These are phyloP conservation scores for Phytopythium vexans DNA, from an alignment of 352 stramenopile species.

Conservation along the genomic window DNA sequence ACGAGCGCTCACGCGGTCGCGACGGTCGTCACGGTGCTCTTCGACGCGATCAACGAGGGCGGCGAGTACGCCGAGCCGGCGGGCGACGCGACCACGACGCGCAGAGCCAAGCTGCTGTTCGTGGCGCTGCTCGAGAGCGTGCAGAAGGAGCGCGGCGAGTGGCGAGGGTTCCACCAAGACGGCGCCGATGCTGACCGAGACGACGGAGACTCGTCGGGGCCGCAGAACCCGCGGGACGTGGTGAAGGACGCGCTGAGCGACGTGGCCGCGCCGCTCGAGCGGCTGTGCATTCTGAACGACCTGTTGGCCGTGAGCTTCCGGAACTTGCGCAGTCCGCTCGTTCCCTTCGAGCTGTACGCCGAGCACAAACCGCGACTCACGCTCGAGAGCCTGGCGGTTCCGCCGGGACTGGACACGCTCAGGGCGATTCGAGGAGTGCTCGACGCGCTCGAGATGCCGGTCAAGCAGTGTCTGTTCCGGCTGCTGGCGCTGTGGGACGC, in stretches of 20 bases:
- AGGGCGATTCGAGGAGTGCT: conserved; percentile 43
- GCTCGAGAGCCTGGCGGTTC: conserved; percentile 29
- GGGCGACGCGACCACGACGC: conserved; percentile 30
- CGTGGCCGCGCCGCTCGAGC: conserved; percentile 13
- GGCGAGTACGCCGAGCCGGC: conserved; percentile 24
- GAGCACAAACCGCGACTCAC: conserved; percentile 38
- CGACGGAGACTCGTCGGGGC: conserved; percentile 1
- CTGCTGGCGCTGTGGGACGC: conserved; percentile 56
- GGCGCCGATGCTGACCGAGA: not conserved
- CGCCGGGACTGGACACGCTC: conserved; percentile 36
- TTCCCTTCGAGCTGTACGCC: conserved; percentile 39
- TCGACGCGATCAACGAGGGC: conserved; percentile 35
- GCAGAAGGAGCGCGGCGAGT: conserved; percentile 66
- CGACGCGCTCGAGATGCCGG: conserved; percentile 37
- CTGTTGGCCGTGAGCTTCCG: conserved; percentile 66
- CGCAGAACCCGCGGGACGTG: conserved; percentile 17
- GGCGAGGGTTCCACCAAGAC: conserved; percentile 43
- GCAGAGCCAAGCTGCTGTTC: conserved; percentile 64
- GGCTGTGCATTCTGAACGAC: conserved; percentile 45
- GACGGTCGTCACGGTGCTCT: conserved; percentile 47
- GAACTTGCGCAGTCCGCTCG: conserved; percentile 55
- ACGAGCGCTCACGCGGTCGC: conserved; percentile 54
- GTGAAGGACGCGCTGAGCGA: conserved; percentile 10
- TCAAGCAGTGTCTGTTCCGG: conserved; percentile 48
- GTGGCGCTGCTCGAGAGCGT: conserved; percentile 59